Conservation (phyloP, 805 yeast genomes). For the Jamesozyma spencerorum region DNA sequence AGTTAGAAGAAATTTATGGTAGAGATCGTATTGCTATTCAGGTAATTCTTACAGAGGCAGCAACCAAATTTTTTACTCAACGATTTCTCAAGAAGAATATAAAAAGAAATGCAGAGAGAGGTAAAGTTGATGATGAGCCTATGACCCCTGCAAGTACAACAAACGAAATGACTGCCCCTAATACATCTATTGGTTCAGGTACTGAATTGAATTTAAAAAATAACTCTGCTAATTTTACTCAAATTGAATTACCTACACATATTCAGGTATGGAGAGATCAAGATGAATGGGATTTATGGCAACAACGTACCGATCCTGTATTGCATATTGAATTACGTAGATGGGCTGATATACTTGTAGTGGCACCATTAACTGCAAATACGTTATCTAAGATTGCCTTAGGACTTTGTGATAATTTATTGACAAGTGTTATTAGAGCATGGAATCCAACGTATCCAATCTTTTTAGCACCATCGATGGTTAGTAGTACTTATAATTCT, state of each 20-base stretch:
- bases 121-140: background rate
- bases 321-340: constrained; percentile 87
- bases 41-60: constrained; percentile 73
- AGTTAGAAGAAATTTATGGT: constrained; percentile 76
- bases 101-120: background rate
- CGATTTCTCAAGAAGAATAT: constrained; percentile 12
- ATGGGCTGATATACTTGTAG: constrained; percentile 89
- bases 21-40: constrained; percentile 69
- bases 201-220: background rate
- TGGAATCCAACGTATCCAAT: constrained; percentile 92
- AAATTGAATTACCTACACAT: constrained; percentile 49
- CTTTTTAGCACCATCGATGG: constrained; percentile 90
- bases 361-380: constrained; percentile 93
- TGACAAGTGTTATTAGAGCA: constrained; percentile 86
- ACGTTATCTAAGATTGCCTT: constrained; percentile 79
- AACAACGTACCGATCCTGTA: constrained; percentile 74
- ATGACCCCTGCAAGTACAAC: background rate
- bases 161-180: background rate
- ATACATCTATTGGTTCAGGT: background rate
- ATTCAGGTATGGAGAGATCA: constrained; percentile 85
- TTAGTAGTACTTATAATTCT: constrained; percentile 79
- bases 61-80: constrained; percentile 54
- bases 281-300: constrained; percentile 89
- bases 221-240: constrained; percentile 33
- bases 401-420: constrained; percentile 84